A percentile compares a stretch with the other conserved stretches of the same genome.
phyloP scores from a whole-genome alignment of 176 grass and related monocot genomes.

The Avena eriantha region DNA sequence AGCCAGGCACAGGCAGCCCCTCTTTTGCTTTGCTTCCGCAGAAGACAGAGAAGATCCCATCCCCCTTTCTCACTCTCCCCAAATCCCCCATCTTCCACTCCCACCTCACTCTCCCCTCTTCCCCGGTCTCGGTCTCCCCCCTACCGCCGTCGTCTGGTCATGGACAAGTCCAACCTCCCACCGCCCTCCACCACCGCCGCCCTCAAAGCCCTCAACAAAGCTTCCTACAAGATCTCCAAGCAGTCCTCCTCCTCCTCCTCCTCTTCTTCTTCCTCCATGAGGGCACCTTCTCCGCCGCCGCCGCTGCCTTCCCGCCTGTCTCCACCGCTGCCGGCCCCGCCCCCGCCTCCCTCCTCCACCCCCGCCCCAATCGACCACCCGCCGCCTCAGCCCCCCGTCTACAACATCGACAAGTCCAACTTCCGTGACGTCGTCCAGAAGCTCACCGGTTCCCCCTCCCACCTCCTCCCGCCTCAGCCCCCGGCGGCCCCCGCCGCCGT shows the following conservation, averaged over 20 bases:
- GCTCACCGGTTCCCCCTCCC: conserved; percentile 79
- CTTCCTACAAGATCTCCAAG: conserved; percentile 97
- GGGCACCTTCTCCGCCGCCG: conserved; percentile 43
- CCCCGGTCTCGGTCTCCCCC: background rate
- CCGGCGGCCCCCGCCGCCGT: background rate
- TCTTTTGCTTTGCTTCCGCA: conserved; percentile 18
- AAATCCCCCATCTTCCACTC: conserved; percentile 46
- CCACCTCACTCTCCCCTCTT: background rate
- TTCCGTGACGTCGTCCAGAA: conserved; percentile 96
- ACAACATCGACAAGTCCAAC: conserved; percentile 96
- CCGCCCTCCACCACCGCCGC: conserved; percentile 39
- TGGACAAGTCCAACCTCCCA: conserved; percentile 53
- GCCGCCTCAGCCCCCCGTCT: conserved; percentile 80
- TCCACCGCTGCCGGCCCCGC: background rate
- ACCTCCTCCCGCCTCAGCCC: conserved; percentile 47
- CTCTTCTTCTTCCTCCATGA: conserved; percentile 38
- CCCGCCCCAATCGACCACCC: conserved; percentile 44
- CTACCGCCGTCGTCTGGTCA: conserved; percentile 50
- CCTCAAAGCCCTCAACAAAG: conserved; percentile 76
- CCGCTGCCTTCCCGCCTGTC: conserved; percentile 26
- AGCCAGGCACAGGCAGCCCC: background rate
- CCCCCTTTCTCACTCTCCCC: conserved; percentile 12
- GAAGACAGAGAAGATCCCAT: conserved; percentile 21
- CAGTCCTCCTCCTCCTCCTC: conserved; percentile 36
- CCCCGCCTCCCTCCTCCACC: conserved; percentile 13